Percentiles rank a stretch among this genome's conserved stretches.
These are phyloP conservation scores for Pelomyxa schiedti DNA, from an alignment of 78 protist genomes.

Conservation along the genomic window DNA sequence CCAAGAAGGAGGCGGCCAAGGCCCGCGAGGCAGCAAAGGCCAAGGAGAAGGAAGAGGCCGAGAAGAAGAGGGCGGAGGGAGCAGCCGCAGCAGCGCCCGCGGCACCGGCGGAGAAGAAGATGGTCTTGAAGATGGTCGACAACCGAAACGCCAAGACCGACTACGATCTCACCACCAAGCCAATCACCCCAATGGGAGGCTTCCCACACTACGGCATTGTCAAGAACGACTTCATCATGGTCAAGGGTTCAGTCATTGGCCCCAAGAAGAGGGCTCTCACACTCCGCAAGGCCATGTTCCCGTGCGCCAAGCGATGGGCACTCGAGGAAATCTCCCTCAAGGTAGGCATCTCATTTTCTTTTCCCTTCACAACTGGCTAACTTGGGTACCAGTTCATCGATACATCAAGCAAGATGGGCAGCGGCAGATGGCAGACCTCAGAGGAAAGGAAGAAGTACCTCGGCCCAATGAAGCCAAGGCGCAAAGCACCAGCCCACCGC, in stretches of 20 bases:
- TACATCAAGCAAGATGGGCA: slow-evolving; percentile 98
- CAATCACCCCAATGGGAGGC: slow-evolving; percentile 99
- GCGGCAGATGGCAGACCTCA: slow-evolving; percentile 98
- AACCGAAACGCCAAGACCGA: slow-evolving; percentile 89
- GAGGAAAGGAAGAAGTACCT: slow-evolving; percentile 84
- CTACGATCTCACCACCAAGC: slow-evolving; percentile 94
- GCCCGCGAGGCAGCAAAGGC: slow-evolving; percentile 87
- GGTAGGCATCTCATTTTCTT: neutral
- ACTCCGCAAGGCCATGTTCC: slow-evolving; percentile 85
- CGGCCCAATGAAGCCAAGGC: slow-evolving; percentile 83
- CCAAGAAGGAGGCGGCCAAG: slow-evolving; percentile 16
- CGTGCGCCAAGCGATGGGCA: slow-evolving; percentile 70
- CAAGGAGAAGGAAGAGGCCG: slow-evolving; percentile 77
- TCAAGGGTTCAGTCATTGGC: slow-evolving; percentile 90
- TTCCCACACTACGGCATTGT: slow-evolving; percentile 98
- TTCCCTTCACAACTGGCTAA: neutral
- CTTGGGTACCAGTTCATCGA: slow-evolving; percentile 97
- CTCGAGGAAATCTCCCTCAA: slow-evolving; percentile 55
- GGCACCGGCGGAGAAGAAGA: too few species aligned
- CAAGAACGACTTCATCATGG: slow-evolving; percentile 88
- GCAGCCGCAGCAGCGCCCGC: too few species aligned
- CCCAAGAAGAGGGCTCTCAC: slow-evolving; percentile 92
- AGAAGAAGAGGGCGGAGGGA: too few species aligned
- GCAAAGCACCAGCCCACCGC: too few species aligned
- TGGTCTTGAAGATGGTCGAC: slow-evolving; percentile 14